A percentile compares a stretch with the other conserved stretches of the same genome.
phyloP scores from a whole-genome alignment of 129 eudicot genomes.

The Flaveria brownii region DNA sequence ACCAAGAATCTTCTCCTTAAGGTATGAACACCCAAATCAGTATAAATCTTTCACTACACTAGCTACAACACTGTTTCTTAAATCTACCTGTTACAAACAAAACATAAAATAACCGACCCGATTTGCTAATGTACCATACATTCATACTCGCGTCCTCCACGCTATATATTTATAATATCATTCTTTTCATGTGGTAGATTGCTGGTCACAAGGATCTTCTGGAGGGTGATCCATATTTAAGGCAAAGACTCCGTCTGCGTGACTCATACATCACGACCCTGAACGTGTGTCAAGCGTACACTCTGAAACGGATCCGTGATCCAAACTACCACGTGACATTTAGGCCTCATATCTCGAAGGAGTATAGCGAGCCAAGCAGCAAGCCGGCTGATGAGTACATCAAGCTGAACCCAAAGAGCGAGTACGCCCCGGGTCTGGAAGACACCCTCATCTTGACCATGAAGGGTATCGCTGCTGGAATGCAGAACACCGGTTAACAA shows the following conservation, averaged over 20 bases:
- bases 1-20: slow-evolving; percentile 73
- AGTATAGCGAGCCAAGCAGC: slow-evolving; percentile 57
- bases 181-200: slow-evolving; percentile 49
- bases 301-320: slow-evolving; percentile 88
- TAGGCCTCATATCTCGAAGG: slow-evolving; percentile 86
- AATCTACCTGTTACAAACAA: not conserved
- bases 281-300: slow-evolving; percentile 86
- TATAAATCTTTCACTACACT: not conserved
- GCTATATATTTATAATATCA: not conserved
- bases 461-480: slow-evolving; percentile 99
- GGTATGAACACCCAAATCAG: slow-evolving; percentile 45
- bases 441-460: slow-evolving; percentile 96
- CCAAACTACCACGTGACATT: slow-evolving; percentile 66
- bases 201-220: slow-evolving; percentile 92
- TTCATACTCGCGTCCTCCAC: too few relatives aligned
- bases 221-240: slow-evolving; percentile 89
- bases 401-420: slow-evolving; percentile 82
- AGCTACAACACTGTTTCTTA: too few relatives aligned
- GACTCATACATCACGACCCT: slow-evolving; percentile 87
- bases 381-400: slow-evolving; percentile 72
- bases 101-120: not conserved
- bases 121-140: not conserved
- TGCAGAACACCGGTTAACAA: slow-evolving; percentile 90
- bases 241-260: slow-evolving; percentile 80
- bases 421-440: slow-evolving; percentile 97